Conservation (phyloP, 2,329 filamentous ascomycete species). For the Ilyonectria destructans region DNA sequence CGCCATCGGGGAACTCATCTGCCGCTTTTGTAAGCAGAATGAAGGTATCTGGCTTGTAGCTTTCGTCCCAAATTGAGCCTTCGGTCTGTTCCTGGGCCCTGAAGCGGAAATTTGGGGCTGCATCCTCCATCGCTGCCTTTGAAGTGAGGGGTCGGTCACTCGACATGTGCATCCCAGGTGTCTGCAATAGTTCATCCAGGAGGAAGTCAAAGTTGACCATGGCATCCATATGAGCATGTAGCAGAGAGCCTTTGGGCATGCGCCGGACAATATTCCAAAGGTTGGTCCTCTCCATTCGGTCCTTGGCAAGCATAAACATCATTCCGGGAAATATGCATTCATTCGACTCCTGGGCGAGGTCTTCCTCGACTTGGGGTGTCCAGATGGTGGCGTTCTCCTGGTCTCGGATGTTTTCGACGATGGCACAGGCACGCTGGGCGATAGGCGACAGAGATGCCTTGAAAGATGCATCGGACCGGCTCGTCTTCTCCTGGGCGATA, state of each 20-base stretch:
- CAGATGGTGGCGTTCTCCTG: conserved; percentile 84
- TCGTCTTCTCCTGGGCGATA: conserved; percentile 85
- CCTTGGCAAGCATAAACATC: conserved; percentile 92
- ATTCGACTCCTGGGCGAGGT: conserved; percentile 73
- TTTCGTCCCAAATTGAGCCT: conserved; percentile 75
- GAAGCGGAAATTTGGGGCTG: conserved; percentile 75
- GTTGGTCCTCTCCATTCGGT: conserved; percentile 87
- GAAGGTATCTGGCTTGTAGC: conserved; percentile 73
- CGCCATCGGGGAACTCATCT: conserved; percentile 81
- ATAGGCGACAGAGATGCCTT: conserved; percentile 83
- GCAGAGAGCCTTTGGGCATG: conserved; percentile 90
- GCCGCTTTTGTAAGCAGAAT: conserved; percentile 77
- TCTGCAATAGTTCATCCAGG: conserved; percentile 79
- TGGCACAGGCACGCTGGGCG: conserved; percentile 82
- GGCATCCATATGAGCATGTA: conserved; percentile 92
- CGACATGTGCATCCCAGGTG: conserved; percentile 83
- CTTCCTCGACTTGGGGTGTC: conserved; percentile 82
- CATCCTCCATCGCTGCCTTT: conserved; percentile 67
- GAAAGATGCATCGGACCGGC: conserved; percentile 83
- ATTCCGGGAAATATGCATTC: conserved; percentile 87
- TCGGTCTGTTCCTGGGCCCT: conserved; percentile 62
- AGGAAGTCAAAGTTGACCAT: conserved; percentile 92
- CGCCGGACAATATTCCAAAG: conserved; percentile 87
- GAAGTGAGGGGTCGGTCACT: conserved; percentile 71
- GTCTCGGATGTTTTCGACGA: conserved; percentile 85